phyloP scores from a whole-genome alignment of 164 flowering plant species.

The Annona squamosa region DNA sequence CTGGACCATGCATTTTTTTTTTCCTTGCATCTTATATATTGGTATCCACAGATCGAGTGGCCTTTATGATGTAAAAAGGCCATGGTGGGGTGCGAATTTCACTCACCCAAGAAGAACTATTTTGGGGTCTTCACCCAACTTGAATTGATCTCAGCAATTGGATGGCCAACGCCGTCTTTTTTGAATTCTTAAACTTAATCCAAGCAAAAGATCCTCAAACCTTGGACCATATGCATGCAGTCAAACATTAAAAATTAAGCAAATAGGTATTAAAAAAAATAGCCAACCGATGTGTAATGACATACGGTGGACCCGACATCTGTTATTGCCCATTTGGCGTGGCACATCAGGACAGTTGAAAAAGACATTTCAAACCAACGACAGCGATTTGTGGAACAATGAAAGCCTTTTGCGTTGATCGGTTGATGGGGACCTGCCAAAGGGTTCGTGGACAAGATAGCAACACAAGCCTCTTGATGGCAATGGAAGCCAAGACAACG shows the following conservation, averaged over 20 bases:
- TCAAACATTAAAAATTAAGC: background rate
- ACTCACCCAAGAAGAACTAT: no score
- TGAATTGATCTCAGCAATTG: background rate
- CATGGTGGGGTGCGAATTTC: no score
- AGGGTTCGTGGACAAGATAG: background rate
- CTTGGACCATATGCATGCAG: background rate
- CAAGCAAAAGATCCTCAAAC: background rate
- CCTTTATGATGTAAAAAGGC: no score
- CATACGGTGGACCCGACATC: background rate
- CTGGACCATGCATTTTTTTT: no score
- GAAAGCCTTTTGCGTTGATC: background rate
- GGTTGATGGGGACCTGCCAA: background rate
- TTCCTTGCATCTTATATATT: no score
- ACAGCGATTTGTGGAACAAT: conserved; percentile 4
- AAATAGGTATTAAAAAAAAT: background rate
- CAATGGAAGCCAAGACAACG: background rate
- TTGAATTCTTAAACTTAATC: background rate
- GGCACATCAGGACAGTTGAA: background rate
- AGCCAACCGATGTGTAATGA: background rate
- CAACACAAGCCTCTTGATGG: background rate
- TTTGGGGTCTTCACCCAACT: no score
- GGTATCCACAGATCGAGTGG: no score
- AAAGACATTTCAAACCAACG: background rate
- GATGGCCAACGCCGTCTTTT: background rate
- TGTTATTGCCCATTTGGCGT: conserved; percentile 1